Percentiles rank a stretch among this genome's conserved stretches.
phyloP scores from a whole-genome alignment of 2,329 filamentous ascomycete genomes.

The Penicillium aurantiogriseum region DNA sequence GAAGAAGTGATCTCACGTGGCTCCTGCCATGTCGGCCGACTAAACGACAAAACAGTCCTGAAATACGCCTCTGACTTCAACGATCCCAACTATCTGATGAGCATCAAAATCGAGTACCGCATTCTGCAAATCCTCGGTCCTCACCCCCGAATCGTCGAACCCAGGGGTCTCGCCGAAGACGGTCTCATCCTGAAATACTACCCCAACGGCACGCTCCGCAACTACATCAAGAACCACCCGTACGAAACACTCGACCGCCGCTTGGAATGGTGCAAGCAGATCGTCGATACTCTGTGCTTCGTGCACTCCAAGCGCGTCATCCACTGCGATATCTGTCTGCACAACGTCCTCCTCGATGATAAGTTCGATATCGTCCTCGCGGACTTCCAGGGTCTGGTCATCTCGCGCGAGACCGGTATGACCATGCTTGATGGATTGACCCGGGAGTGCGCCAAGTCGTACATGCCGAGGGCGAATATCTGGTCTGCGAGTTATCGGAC shows the following conservation, averaged over 20 bases:
- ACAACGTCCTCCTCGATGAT: slow-evolving; percentile 11
- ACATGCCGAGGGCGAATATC: slow-evolving; percentile 8
- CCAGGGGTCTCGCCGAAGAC: slow-evolving; percentile 8
- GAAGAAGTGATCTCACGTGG: slow-evolving; percentile 13
- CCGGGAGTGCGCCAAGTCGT: slow-evolving; percentile 15
- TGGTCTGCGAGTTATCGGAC: slow-evolving; percentile 13
- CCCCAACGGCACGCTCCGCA: slow-evolving; percentile 10
- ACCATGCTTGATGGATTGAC: slow-evolving; percentile 17
- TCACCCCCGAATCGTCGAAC: slow-evolving; percentile 14
- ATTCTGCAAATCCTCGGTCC: slow-evolving; percentile 11
- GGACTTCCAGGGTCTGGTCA: slow-evolving; percentile 19
- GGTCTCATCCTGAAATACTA: slow-evolving; percentile 16
- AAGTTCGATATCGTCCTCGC: slow-evolving; percentile 13
- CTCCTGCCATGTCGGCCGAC: slow-evolving; percentile 6
- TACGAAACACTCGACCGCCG: background rate
- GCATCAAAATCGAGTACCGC: slow-evolving; percentile 10
- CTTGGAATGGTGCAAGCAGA: slow-evolving; percentile 21
- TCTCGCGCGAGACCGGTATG: slow-evolving; percentile 2
- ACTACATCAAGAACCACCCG: slow-evolving; percentile 5
- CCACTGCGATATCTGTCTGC: slow-evolving; percentile 4
- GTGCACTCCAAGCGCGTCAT: slow-evolving; percentile 14
- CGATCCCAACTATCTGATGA: background rate
- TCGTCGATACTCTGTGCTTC: slow-evolving; percentile 17
- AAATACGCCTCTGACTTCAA: slow-evolving; percentile 14
- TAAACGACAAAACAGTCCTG: slow-evolving; percentile 12